Conservation (phyloP, 495 filamentous ascomycete species). For the Penicillium odoratum region DNA sequence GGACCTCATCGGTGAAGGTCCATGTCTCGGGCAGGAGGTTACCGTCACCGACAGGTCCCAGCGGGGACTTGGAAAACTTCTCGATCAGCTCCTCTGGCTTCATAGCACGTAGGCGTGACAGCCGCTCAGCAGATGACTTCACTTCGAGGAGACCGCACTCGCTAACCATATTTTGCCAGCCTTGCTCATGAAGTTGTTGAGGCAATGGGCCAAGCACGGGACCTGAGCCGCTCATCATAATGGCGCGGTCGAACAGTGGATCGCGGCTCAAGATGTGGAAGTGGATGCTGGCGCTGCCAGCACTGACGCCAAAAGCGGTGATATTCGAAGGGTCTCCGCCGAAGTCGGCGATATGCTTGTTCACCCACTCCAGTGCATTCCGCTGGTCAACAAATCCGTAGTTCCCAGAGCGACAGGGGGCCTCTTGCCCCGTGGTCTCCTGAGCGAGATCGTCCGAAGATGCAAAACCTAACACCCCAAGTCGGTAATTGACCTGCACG, state of each 20-base stretch:
- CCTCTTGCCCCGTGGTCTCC: not conserved
- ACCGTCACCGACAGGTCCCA: conserved; percentile 11
- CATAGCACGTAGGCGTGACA: not conserved
- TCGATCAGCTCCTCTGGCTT: conserved; percentile 3
- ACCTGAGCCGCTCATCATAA: conserved; percentile 9
- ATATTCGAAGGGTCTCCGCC: conserved; percentile 8
- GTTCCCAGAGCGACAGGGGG: not conserved
- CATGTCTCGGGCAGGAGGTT: not conserved
- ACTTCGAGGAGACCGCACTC: not conserved
- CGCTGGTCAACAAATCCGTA: conserved; percentile 11
- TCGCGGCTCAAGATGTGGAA: conserved; percentile 5
- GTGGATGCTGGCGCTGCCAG: conserved; percentile 11
- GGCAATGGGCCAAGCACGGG: conserved; percentile 1
- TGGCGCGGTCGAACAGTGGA: conserved; percentile 9
- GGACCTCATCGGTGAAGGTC: conserved; percentile 7
- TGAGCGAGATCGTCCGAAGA: conserved; percentile 1
- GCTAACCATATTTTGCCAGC: conserved; percentile 2
- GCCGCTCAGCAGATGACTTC: not conserved
- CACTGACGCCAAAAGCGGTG: conserved; percentile 13
- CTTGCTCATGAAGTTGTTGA: not conserved
- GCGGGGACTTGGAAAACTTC: not conserved
- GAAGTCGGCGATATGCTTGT: conserved; percentile 11
- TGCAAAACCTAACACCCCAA: conserved; percentile 7
- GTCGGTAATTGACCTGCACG: conserved; percentile 8
- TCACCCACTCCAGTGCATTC: conserved; percentile 14